Evolutionary conservation across 1,284 basidiomycete genomes (phyloP), one percentile per base, ranked within the genome.

Genomic region (Peniophora sp.): DNA sequence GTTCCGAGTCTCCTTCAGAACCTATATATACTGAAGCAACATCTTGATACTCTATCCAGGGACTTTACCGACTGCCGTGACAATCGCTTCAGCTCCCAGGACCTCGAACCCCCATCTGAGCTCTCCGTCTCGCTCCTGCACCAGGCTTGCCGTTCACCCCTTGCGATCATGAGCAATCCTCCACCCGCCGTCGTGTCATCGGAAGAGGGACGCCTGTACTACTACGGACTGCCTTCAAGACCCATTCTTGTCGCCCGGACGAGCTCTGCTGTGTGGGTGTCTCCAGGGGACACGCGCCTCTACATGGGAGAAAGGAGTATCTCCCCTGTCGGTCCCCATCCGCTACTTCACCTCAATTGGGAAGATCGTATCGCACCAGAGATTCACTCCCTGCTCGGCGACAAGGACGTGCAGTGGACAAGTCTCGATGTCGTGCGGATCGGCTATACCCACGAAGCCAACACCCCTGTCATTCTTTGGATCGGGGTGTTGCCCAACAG

Each of bases 191-290:
- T n/a, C n/a, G n/a, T n/a, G n/a, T n/a, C n/a, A n/a, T n/a, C 35
- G 1, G 35, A 49, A 15, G 58, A 60, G 49, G 54, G 56, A 12
- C 51, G 48, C 32, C 20, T 46, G 50, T 60, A 55, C 49, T 58
- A 54, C 51, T 53, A 57, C 49, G 64, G 64, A 36, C 44, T 66
- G 3, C 60, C 61, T n/a, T 64, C 64, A 23, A 32, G 52, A 47
- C 54, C 62, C 17, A 47, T 24, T 41, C 47, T 67, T 6, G 52
- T 66, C 47, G 64, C 63, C 54, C 64, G 64, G 50, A 57, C 65
- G 42, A 60, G 62, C 48, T 11, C 51, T 42, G 39, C 54, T 47
- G 32, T 54, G 36, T 66, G 64, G 64, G 42, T 50, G 44, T 32
- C n/a, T n/a, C n/a, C n/a, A n/a, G n/a, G n/a, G n/a, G n/a, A n/a